Conservation (phyloP, 805 yeast species). For the Hanseniaspora taiwanica region DNA sequence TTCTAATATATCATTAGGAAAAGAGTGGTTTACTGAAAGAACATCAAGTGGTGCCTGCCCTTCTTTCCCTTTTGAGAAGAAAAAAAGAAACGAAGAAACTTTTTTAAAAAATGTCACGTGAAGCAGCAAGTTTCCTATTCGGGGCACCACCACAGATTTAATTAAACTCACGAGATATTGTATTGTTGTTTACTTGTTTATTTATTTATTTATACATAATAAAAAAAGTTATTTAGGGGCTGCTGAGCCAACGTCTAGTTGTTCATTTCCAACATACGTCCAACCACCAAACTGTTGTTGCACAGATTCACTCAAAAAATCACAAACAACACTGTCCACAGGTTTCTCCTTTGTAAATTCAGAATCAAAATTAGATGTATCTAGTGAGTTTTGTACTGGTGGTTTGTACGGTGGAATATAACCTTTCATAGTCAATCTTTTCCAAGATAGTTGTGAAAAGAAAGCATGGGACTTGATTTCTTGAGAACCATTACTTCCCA, state of each 20-base stretch:
- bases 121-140: too few relatives aligned
- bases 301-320: slow-evolving; percentile 82
- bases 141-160: too few relatives aligned
- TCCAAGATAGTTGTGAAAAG: slow-evolving; percentile 85
- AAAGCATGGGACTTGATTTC: slow-evolving; percentile 78
- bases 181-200: too few relatives aligned
- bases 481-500: slow-evolving; percentile 68
- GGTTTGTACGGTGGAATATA: slow-evolving; percentile 96
- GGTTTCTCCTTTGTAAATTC: slow-evolving; percentile 91
- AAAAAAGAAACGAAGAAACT: too few relatives aligned
- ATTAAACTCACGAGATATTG: too few relatives aligned
- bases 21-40: too few relatives aligned
- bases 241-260: slow-evolving; percentile 21
- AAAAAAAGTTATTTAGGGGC: too few relatives aligned
- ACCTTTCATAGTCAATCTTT: slow-evolving; percentile 64
- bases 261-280: slow-evolving; percentile 76
- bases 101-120: too few relatives aligned
- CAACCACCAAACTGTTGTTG: slow-evolving; percentile 98
- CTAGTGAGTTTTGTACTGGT: slow-evolving; percentile 68
- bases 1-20: too few relatives aligned
- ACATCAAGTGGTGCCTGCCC: too few relatives aligned
- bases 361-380: slow-evolving; percentile 86
- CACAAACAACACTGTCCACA: slow-evolving; percentile 89
- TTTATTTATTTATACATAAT: too few relatives aligned
- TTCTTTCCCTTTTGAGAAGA: too few relatives aligned